Evolutionary conservation across 345 rosid species (phyloP).

Genomic region (Erodium maritimum): DNA sequence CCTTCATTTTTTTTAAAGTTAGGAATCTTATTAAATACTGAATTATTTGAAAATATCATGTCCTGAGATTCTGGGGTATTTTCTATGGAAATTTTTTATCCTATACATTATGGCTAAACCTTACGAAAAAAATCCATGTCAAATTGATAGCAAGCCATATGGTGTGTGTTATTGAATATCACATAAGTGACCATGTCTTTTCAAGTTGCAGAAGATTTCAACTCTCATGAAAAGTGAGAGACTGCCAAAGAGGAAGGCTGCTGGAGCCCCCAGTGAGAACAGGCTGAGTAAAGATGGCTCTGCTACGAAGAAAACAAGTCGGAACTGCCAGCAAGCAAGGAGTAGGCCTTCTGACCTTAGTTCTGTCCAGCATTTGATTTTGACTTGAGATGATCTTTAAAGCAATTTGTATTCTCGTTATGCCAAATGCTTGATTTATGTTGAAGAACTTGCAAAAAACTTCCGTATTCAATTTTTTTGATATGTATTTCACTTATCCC

Average conservation of each 20-base stretch:
- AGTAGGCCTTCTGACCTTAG: conserved; percentile 11
- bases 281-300: conserved; percentile 3
- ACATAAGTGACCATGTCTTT: background rate
- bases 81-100: background rate
- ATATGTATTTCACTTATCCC: no score
- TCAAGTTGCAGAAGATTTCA: conserved; percentile 5
- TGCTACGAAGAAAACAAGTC: conserved; percentile 13
- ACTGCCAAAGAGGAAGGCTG: conserved; percentile 14
- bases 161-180: background rate
- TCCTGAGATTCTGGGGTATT: background rate
- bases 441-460: no score
- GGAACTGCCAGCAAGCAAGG: conserved; percentile 7
- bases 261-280: conserved; percentile 9
- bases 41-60: no score
- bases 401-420: background rate
- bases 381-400: background rate
- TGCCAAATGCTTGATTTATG: no score
- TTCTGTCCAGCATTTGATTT: background rate
- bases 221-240: conserved; percentile 17
- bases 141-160: background rate
- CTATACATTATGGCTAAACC: background rate
- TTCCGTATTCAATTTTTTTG: no score
- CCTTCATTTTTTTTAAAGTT: no score
- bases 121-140: background rate
- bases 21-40: no score